Conservation (phyloP, 768 basidiomycete genomes). For the Exsudoporus frostii region DNA sequence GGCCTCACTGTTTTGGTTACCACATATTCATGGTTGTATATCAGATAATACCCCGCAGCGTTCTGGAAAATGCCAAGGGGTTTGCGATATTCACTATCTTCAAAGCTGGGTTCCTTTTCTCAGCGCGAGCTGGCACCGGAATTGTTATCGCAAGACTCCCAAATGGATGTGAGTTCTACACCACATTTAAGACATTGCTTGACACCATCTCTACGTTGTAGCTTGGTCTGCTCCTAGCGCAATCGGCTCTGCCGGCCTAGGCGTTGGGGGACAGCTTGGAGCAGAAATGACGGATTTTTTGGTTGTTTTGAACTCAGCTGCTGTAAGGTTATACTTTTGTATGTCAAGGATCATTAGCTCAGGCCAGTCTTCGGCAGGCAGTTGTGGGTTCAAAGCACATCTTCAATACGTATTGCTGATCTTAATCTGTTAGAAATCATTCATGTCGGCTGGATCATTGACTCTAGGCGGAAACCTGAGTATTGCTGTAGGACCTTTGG, state of each 20-base stretch:
- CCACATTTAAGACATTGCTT: neutral
- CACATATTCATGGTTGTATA: neutral
- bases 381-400: conserved; percentile 45
- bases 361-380: conserved; percentile 39
- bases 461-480: conserved; percentile 91
- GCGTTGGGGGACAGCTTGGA: conserved; percentile 79
- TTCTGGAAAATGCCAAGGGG: conserved; percentile 59
- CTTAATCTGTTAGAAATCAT: conserved; percentile 54
- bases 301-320: conserved; percentile 79
- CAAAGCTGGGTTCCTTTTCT: conserved; percentile 67
- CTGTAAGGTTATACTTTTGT: conserved; percentile 44
- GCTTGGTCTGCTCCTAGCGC: conserved; percentile 95
- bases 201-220: conserved; percentile 49
- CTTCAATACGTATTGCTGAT: neutral
- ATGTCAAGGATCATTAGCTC: conserved; percentile 5
- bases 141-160: conserved; percentile 82
- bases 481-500: conserved; percentile 85
- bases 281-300: conserved; percentile 91
- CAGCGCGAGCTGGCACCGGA: conserved; percentile 78
- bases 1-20: neutral
- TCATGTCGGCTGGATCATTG: conserved; percentile 92
- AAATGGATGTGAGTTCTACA: conserved; percentile 66
- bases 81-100: conserved; percentile 92
- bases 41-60: conserved; percentile 53
- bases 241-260: conserved; percentile 89